phyloP scores from a whole-genome alignment of 2,329 filamentous ascomycete species.

The Fusarium brachygibbosum region DNA sequence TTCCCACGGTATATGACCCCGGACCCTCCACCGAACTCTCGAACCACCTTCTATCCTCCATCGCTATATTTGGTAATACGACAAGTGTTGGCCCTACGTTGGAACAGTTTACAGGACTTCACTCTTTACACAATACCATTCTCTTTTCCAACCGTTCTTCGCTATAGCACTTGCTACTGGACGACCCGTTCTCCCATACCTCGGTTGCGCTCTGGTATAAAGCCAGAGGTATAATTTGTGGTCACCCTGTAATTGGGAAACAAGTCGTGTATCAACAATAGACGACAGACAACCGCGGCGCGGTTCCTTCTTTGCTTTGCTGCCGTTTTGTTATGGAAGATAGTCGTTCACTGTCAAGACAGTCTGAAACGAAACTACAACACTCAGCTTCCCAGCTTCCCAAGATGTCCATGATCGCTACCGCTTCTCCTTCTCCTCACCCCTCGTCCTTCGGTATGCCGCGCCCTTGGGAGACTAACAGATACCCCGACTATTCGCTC shows the following conservation, averaged over 20 bases:
- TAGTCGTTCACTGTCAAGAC: slow-evolving; percentile 54
- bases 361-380: slow-evolving; percentile 48
- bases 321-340: slow-evolving; percentile 57
- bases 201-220: slow-evolving; percentile 30
- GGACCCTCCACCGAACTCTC: slow-evolving; percentile 28
- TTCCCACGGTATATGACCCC: slow-evolving; percentile 40
- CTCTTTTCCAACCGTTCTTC: slow-evolving; percentile 21
- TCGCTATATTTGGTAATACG: slow-evolving; percentile 21
- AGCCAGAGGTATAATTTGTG: slow-evolving; percentile 23
- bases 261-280: slow-evolving; percentile 18
- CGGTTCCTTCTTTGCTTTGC: slow-evolving; percentile 37
- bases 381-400: slow-evolving; percentile 44
- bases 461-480: slow-evolving; percentile 56
- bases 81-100: slow-evolving; percentile 16
- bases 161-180: slow-evolving; percentile 4
- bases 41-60: slow-evolving; percentile 21
- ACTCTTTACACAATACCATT: slow-evolving; percentile 29
- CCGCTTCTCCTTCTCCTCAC: slow-evolving; percentile 59
- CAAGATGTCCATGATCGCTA: slow-evolving; percentile 66
- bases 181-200: slow-evolving; percentile 16
- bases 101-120: slow-evolving; percentile 25
- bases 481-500: slow-evolving; percentile 53
- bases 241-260: not conserved
- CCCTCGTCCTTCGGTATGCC: slow-evolving; percentile 57
- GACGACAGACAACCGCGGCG: slow-evolving; percentile 36